Conservation (phyloP, 176 grass and related monocot species). For the Eleusine indica region DNA sequence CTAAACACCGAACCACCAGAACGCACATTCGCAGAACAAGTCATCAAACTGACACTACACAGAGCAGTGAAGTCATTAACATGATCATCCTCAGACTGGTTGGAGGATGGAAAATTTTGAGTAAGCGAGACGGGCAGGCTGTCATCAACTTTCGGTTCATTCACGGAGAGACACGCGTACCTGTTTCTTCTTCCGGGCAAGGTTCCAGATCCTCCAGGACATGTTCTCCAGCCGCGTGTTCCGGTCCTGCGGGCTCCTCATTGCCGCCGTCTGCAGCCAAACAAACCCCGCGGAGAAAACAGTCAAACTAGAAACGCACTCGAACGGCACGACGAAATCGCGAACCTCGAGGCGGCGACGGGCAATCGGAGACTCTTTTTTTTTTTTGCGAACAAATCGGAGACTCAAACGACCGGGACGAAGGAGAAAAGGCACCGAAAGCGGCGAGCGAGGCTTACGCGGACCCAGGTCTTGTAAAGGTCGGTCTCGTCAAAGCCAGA, state of each 20-base stretch:
- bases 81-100: too few relatives aligned
- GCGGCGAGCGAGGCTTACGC: conserved; percentile 35
- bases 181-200: conserved; percentile 88
- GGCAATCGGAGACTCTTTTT: background rate
- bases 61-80: too few relatives aligned
- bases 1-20: background rate
- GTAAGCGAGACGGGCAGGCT: background rate
- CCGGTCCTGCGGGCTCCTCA: conserved; percentile 65
- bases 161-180: conserved; percentile 26
- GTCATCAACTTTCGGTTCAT: background rate
- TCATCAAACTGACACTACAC: background rate
- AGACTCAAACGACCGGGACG: background rate
- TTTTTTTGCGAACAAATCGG: background rate
- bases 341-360: background rate
- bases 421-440: background rate
- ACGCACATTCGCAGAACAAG: background rate
- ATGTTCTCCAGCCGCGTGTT: conserved; percentile 83
- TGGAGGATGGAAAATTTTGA: too few relatives aligned
- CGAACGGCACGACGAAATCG: background rate
- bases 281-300: background rate
- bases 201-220: conserved; percentile 93
- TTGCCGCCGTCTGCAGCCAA: conserved; percentile 50
- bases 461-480: conserved; percentile 75
- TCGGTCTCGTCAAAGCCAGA: conserved; percentile 77
- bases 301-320: background rate